Percentiles rank a stretch among this genome's conserved stretches.
Conservation (phyloP, 208 protist species). For the Crithidia mellificae region DNA sequence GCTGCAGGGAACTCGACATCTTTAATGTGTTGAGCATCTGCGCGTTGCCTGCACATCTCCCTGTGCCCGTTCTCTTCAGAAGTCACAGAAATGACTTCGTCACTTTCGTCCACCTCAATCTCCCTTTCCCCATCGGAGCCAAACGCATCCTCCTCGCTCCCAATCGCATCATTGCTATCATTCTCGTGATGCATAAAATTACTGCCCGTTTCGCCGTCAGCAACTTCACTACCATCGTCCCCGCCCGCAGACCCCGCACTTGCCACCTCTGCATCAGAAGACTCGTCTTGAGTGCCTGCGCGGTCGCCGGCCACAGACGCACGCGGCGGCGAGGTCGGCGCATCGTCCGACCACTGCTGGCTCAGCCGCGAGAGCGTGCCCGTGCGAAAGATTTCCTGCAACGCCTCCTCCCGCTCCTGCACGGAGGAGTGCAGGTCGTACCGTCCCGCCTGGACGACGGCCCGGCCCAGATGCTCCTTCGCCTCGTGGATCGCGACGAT, state of each 20-base stretch:
- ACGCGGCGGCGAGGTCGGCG: neutral
- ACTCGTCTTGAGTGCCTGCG: no score
- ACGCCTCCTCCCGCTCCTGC: slow-evolving; percentile 41
- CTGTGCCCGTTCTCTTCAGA: no score
- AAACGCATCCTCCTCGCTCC: no score
- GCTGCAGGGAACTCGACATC: neutral
- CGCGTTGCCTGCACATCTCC: no score
- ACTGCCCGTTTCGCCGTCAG: neutral
- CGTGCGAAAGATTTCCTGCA: slow-evolving; percentile 35
- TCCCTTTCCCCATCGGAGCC: neutral
- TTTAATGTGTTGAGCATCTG: neutral
- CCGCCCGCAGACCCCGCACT: no score
- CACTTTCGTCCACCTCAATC: neutral
- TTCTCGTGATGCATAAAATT: no score
- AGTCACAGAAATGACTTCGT: neutral
- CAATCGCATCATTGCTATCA: no score
- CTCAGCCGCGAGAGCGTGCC: slow-evolving; percentile 22
- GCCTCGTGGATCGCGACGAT: slow-evolving; percentile 38
- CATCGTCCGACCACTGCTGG: slow-evolving; percentile 11
- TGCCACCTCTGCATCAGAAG: no score
- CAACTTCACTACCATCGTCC: neutral
- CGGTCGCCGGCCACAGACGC: no score
- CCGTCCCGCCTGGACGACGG: slow-evolving; percentile 49
- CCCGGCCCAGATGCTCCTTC: slow-evolving; percentile 51
- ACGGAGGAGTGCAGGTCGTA: slow-evolving; percentile 49